Evolutionary conservation across 2,329 filamentous ascomycete genomes (phyloP).

Genomic region (Phoma sp.): DNA sequence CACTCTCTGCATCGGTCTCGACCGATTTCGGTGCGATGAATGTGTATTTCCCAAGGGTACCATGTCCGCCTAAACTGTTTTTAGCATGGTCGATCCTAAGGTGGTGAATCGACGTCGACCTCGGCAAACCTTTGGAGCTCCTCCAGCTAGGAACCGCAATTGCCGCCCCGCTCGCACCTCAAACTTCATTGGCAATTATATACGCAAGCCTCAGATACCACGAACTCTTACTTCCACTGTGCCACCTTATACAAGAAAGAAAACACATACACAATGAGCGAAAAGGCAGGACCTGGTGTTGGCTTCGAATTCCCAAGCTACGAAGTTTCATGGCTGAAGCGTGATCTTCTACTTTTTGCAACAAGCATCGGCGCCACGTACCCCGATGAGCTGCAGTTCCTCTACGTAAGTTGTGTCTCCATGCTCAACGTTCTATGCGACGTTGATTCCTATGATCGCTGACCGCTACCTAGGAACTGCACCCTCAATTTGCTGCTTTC

Average conservation of each 20-base stretch:
- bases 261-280: constrained; percentile 34
- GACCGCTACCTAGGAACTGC: constrained; percentile 69
- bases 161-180: constrained; percentile 35
- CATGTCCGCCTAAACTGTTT: constrained; percentile 2
- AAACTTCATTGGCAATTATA: constrained; percentile 15
- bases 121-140: constrained; percentile 41
- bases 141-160: constrained; percentile 30
- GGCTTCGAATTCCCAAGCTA: constrained; percentile 81
- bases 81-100: constrained; percentile 3
- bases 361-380: constrained; percentile 80
- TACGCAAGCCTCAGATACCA: not conserved
- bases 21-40: constrained; percentile 8
- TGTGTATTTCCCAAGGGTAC: not conserved
- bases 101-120: constrained; percentile 34
- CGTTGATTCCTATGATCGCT: not conserved
- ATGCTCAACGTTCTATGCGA: not conserved
- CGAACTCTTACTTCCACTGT: not conserved
- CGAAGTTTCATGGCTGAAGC: constrained; percentile 83
- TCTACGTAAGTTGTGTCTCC: constrained; percentile 68
- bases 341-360: constrained; percentile 88
- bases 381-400: constrained; percentile 87
- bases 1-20: not conserved
- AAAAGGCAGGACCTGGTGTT: constrained; percentile 56
- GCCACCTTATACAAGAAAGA: not conserved
- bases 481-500: constrained; percentile 85